phyloP scores from a whole-genome alignment of 2,329 filamentous ascomycete genomes.

The Amauroascus verrucosus region DNA sequence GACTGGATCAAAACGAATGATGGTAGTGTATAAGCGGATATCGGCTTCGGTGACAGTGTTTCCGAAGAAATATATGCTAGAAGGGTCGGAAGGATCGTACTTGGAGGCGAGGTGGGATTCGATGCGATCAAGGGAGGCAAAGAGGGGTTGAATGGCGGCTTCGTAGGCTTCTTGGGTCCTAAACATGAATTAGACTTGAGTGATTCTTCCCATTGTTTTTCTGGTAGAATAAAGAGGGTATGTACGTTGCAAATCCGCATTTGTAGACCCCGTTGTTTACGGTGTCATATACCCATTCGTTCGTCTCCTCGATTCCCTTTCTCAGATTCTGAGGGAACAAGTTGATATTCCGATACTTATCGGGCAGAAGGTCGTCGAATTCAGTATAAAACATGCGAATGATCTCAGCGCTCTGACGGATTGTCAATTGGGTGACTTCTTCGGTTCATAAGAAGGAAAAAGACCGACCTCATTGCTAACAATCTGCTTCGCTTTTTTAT shows the following conservation, averaged over 20 bases:
- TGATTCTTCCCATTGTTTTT: neutral
- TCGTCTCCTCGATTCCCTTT: conserved; percentile 60
- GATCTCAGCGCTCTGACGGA: conserved; percentile 59
- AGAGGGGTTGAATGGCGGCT: conserved; percentile 59
- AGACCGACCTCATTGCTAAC: conserved; percentile 69
- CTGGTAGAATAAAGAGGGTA: neutral
- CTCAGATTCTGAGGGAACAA: conserved; percentile 59
- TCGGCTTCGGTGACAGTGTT: conserved; percentile 68
- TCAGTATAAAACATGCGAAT: conserved; percentile 77
- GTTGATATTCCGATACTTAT: conserved; percentile 50
- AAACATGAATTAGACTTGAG: neutral
- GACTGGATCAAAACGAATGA: conserved; percentile 62
- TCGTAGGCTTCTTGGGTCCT: conserved; percentile 69
- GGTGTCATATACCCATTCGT: conserved; percentile 67
- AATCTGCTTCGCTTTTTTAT: conserved; percentile 59
- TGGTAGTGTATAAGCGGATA: conserved; percentile 62
- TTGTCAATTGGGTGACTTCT: neutral
- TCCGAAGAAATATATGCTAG: conserved; percentile 63
- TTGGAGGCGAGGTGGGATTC: conserved; percentile 56
- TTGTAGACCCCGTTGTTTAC: conserved; percentile 46
- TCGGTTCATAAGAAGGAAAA: neutral
- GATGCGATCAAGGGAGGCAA: conserved; percentile 63
- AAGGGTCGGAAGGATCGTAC: conserved; percentile 18
- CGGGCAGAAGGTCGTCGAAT: conserved; percentile 62
- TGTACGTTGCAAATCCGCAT: conserved; percentile 63